Conservation (phyloP, 1,284 basidiomycete genomes). For the Moesziomyces globuligerus region DNA sequence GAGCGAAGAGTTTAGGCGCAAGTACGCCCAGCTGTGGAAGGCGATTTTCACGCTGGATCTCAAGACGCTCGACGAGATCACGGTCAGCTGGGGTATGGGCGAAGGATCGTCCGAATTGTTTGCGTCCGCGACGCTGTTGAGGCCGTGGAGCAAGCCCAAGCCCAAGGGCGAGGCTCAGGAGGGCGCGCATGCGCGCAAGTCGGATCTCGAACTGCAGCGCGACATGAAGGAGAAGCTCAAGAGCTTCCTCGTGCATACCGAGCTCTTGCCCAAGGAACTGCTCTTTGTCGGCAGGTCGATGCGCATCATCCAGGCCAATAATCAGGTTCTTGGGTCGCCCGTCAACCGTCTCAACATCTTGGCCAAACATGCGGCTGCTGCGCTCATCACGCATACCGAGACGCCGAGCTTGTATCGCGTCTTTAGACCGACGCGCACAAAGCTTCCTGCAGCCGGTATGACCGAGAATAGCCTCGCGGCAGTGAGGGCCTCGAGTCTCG, state of each 20-base stretch:
- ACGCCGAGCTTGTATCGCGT: constrained; percentile 49
- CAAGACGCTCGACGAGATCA: constrained; percentile 51
- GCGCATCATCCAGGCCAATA: constrained; percentile 63
- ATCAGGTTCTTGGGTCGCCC: constrained; percentile 59
- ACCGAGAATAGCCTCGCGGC: not conserved
- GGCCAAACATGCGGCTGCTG: constrained; percentile 58
- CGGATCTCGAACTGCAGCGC: constrained; percentile 44
- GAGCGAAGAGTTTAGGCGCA: constrained; percentile 50
- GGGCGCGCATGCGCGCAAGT: constrained; percentile 34
- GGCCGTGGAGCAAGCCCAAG: constrained; percentile 58
- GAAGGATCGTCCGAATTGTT: constrained; percentile 56
- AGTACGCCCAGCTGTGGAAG: constrained; percentile 61
- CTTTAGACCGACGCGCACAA: constrained; percentile 23
- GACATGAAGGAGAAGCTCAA: constrained; percentile 58
- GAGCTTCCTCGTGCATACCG: constrained; percentile 57
- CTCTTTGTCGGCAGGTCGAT: constrained; percentile 59
- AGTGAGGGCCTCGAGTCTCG: constrained; percentile 4
- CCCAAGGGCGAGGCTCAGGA: constrained; percentile 14
- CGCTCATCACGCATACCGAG: constrained; percentile 39
- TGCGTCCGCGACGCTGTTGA: constrained; percentile 55
- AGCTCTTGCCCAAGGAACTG: constrained; percentile 60
- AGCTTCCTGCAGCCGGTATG: not conserved
- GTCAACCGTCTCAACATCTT: constrained; percentile 64
- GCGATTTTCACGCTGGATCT: constrained; percentile 59
- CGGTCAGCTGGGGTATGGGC: constrained; percentile 58